phyloP scores from a whole-genome alignment of 768 basidiomycete genomes.

The Cantharellus anzutake region DNA sequence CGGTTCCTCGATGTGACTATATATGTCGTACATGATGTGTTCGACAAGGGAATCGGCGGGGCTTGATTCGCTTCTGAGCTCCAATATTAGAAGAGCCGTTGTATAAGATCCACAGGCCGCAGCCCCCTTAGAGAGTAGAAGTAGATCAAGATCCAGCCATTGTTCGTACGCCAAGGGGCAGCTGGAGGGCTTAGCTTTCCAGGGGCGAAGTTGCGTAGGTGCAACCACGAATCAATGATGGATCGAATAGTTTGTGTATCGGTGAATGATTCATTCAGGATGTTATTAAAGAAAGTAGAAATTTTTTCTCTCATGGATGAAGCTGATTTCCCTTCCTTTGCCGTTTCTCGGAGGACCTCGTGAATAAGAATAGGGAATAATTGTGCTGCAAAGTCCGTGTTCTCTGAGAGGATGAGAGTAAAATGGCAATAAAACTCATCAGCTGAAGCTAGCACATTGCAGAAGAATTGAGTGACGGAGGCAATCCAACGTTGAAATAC shows the following conservation, averaged over 20 bases:
- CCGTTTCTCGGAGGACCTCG: conserved; percentile 25
- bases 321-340: neutral
- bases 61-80: conserved; percentile 40
- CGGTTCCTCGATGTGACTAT: conserved; percentile 89
- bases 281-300: conserved; percentile 37
- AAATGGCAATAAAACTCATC: conserved; percentile 57
- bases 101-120: conserved; percentile 69
- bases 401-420: conserved; percentile 32
- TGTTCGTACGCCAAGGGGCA: conserved; percentile 33
- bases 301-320: conserved; percentile 1
- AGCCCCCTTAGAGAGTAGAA: conserved; percentile 52
- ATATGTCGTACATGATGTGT: conserved; percentile 79
- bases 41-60: conserved; percentile 11
- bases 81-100: conserved; percentile 76
- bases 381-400: conserved; percentile 40
- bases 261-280: conserved; percentile 21
- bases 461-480: conserved; percentile 34
- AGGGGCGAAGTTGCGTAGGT: conserved; percentile 42
- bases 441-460: conserved; percentile 32
- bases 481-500: conserved; percentile 49
- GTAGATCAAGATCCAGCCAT: conserved; percentile 68
- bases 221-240: conserved; percentile 58
- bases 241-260: conserved; percentile 22
- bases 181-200: neutral
- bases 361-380: conserved; percentile 63